Conservation (phyloP, 768 basidiomycete genomes). For the Tephrocybe sp. region DNA sequence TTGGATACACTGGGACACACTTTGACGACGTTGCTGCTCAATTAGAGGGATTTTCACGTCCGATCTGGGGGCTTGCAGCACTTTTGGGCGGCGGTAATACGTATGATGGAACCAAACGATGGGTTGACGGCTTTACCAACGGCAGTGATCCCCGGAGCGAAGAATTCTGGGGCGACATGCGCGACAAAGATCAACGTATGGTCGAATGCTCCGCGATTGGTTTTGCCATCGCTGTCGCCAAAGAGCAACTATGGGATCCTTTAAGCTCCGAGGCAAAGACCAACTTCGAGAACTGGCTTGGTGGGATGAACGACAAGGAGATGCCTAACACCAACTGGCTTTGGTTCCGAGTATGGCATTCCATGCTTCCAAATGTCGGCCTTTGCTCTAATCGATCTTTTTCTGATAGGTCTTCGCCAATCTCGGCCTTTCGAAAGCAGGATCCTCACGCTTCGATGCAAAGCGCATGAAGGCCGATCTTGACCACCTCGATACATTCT, state of each 20-base stretch:
- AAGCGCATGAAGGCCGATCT: conserved; percentile 70
- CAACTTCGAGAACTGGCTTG: conserved; percentile 64
- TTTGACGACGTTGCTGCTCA: conserved; percentile 72
- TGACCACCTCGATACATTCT: conserved; percentile 76
- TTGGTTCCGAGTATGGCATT: conserved; percentile 63
- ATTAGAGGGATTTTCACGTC: conserved; percentile 74
- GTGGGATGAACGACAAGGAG: conserved; percentile 76
- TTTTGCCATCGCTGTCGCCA: conserved; percentile 64
- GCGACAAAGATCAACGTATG: conserved; percentile 77
- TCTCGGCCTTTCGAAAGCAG: conserved; percentile 62
- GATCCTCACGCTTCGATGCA: conserved; percentile 53
- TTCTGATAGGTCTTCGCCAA: conserved; percentile 64
- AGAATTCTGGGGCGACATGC: conserved; percentile 78
- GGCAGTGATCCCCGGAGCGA: conserved; percentile 64
- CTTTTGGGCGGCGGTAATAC: conserved; percentile 61
- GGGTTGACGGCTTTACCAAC: conserved; percentile 62
- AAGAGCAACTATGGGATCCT: conserved; percentile 62
- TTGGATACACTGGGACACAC: conserved; percentile 69
- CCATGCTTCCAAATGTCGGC: background rate
- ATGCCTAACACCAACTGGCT: conserved; percentile 87
- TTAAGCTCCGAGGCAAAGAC: conserved; percentile 50
- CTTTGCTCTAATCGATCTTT: background rate
- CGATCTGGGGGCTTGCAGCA: conserved; percentile 72
- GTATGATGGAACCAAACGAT: conserved; percentile 57
- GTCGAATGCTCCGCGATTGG: conserved; percentile 79